Base-by-base conservation (phyloP, 2,329 filamentous ascomycete genomes). In the Erysiphe neolycopersici region DNA sequence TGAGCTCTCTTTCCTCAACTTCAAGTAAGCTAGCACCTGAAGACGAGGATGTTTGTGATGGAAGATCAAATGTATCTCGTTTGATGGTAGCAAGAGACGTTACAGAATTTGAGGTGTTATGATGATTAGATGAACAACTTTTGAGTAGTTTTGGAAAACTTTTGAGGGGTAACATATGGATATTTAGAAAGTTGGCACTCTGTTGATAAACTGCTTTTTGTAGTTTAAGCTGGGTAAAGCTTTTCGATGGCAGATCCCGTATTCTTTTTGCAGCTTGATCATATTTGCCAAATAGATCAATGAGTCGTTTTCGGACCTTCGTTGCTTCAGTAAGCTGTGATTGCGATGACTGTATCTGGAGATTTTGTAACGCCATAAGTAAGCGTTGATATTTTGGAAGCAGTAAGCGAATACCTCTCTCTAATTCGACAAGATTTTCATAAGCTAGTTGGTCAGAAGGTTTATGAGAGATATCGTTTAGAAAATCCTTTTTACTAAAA, bases 161-260 rank as follows among this genome's bases (percentile, higher is more conserved):
- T 56, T 71, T 78, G 12, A 82, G 60, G 0, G 77, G 76, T n/a
- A 82, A 64, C 77, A 82, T 81, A 51, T 82, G 74, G 0, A 79
- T 61, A 50, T 78, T 76, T 13, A 82, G 60, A 52, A 82, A 81
- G 51, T 67, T 73, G 43, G 68, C 71, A 4, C 75, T 73, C 60
- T 79, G 74, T 49, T 74, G 67, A 48, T 79, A 75, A 22, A 82
- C 70, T 2, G 73, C 69, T 54, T 70, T 76, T 54, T 81, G 77
- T 4, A 82, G 61, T 45, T 66, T 66, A 44, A 67, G 58, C 52
- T 81, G 75, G 0, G 74, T 72, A 0, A 66, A 64, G 29, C 68
- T 77, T n/a, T 67, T 58, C 3, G 71, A 76, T 6, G 72, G 71
- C 10, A 81, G 58, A 52, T 79, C 74, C 38, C 76, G 65, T 45